Base-by-base conservation (phyloP, 805 yeast species). In the Jamesozyma piceae region DNA sequence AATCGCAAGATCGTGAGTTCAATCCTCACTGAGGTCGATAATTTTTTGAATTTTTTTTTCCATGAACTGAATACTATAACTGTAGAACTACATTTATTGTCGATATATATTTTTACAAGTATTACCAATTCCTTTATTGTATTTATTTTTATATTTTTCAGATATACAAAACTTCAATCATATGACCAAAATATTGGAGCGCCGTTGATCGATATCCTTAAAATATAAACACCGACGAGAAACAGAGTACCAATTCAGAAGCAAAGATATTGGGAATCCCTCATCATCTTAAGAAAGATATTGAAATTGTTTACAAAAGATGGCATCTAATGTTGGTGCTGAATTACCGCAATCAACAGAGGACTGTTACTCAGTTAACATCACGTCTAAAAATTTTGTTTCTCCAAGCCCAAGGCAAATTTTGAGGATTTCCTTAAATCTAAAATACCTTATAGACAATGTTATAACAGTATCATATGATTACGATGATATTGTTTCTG, bases 381-480 rank as follows among this genome's bases (percentile, higher is more conserved):
- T 17, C 15, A 14, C 11, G 3, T 36, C n/a, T 26, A 14, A 3
- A 11, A 24, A 11, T 5, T 27, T 37, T 11, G 32, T 33, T 5
- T n/a, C 43, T 2, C 88, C 87, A 10, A 72, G 75, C 35, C 71
- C 89, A 3, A 70, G 86, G 46, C 95, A 81, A 59, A 70, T 75
- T 1, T 65, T 81, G 39, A 68, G 87, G 39, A 74, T 87, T 38
- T 81, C 90, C 15, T 65, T 83, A 48, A 83, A 85, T 51, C 68
- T 87, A 57, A 87, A 86, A 58, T 66, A 69, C 38, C 65, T 87
- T 29, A 79, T 87, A 43, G 95, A 87, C 62, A 68, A 73, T 35
- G 68, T 82, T 14, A 72, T 87, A 27, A 89, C 92, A 0, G 72
- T 81, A 33, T 76, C 75, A n/a, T 73, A 78, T 47, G 73, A 71